Evolutionary conservation across 78 protist genomes (phyloP).

Genomic region (Protostelium mycophagum): DNA sequence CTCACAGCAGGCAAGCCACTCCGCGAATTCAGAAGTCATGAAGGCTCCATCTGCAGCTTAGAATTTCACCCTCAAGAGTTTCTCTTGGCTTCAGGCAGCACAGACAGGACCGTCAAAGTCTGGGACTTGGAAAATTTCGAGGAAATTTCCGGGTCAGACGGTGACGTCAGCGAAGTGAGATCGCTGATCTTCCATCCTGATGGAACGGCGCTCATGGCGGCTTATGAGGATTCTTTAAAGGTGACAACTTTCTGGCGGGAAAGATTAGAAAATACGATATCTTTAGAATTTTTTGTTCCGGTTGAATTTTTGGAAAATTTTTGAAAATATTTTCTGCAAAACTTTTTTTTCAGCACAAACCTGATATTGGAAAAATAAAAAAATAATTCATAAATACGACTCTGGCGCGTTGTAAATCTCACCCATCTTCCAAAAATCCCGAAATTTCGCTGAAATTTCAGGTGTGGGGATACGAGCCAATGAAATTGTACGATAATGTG

Average conservation of each 20-base stretch:
- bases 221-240: constrained; percentile 4
- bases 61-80: constrained; percentile 54
- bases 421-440: neutral
- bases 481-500: neutral
- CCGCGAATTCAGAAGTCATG: neutral
- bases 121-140: constrained; percentile 43
- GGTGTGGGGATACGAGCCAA: neutral
- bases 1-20: constrained; percentile 42
- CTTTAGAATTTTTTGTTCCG: too few relatives aligned
- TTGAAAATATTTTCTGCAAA: too few relatives aligned
- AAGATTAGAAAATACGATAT: too few relatives aligned
- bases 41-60: constrained; percentile 1
- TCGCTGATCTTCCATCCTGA: neutral
- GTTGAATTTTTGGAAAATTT: too few relatives aligned
- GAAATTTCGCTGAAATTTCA: neutral
- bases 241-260: too few relatives aligned
- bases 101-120: constrained; percentile 15
- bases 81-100: constrained; percentile 17
- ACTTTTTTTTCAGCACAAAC: too few relatives aligned
- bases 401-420: too few relatives aligned
- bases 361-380: too few relatives aligned
- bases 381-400: too few relatives aligned
- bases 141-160: neutral
- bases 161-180: neutral
- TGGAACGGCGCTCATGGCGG: constrained; percentile 3